These are phyloP conservation scores for Limonium bicolor DNA, from an alignment of 148 eudicot genomes.

Conservation along the genomic window DNA sequence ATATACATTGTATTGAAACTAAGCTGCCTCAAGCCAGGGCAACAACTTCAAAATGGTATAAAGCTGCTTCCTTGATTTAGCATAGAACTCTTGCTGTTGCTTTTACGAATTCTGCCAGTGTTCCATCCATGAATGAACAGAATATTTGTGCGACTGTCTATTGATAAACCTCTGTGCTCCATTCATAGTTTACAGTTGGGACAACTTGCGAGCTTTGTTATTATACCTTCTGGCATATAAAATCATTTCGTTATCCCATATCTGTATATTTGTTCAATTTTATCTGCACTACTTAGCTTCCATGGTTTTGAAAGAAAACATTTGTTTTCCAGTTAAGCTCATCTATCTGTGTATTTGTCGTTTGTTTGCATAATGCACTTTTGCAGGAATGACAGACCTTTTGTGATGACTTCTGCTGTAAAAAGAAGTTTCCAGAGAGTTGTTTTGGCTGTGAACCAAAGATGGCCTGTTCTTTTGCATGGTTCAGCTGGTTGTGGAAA, in stretches of 20 bases:
- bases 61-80: not conserved
- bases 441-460: constrained; percentile 64
- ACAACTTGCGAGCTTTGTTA: too few relatives aligned
- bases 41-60: constrained; percentile 21
- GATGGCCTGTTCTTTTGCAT: constrained; percentile 93
- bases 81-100: not conserved
- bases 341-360: too few relatives aligned
- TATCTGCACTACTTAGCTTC: too few relatives aligned
- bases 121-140: not conserved
- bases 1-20: constrained; percentile 14
- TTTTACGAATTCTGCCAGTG: not conserved
- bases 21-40: constrained; percentile 14
- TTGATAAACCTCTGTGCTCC: too few relatives aligned
- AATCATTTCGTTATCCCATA: not conserved
- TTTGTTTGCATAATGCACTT: too few relatives aligned
- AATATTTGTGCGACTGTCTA: too few relatives aligned
- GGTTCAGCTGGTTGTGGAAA: constrained; percentile 93
- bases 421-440: constrained; percentile 73
- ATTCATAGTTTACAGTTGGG: too few relatives aligned
- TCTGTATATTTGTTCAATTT: constrained; percentile 2
- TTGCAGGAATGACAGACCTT: constrained; percentile 18
- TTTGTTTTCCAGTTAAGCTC: too few relatives aligned
- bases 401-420: constrained; percentile 60
- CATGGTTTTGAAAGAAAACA: too few relatives aligned
- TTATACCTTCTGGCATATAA: not conserved